Conservation (phyloP, 179 eudicot species). For the Silene coronaria region DNA sequence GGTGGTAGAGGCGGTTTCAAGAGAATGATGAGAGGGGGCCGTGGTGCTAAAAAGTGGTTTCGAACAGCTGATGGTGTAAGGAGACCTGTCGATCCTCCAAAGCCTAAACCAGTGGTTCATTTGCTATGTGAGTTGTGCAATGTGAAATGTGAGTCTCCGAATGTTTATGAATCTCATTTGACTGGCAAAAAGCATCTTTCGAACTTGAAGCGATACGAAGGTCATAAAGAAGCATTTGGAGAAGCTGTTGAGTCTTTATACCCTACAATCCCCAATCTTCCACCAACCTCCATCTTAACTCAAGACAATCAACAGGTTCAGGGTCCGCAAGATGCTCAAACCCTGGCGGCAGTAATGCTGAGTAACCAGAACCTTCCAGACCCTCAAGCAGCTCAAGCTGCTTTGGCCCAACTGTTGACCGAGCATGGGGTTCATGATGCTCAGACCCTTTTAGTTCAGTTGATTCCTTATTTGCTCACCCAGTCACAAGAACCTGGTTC, state of each 20-base stretch:
- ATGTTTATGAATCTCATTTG: conserved; percentile 35
- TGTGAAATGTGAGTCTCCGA: conserved; percentile 39
- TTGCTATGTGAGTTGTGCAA: conserved; percentile 34
- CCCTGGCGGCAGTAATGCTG: conserved; percentile 35
- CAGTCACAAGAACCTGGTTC: conserved; percentile 29
- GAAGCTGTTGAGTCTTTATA: conserved; percentile 26
- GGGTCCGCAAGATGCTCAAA: conserved; percentile 24
- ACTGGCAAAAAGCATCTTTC: conserved; percentile 41
- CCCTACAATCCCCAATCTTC: conserved; percentile 30
- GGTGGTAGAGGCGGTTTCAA: conserved; percentile 31
- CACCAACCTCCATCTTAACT: conserved; percentile 15
- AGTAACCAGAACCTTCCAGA: conserved; percentile 33
- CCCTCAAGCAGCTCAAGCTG: conserved; percentile 34
- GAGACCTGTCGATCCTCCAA: conserved; percentile 22
- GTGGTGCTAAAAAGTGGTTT: conserved; percentile 29
- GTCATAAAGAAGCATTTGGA: conserved; percentile 30
- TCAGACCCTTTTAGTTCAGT: conserved; percentile 37
- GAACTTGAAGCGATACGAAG: conserved; percentile 33
- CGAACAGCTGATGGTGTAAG: conserved; percentile 29
- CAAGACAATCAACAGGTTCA: conserved; percentile 24
- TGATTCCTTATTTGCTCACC: conserved; percentile 35
- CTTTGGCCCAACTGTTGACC: conserved; percentile 31
- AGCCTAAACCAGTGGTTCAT: conserved; percentile 28
- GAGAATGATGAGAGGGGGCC: conserved; percentile 32
- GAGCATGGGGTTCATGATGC: conserved; percentile 42